These are phyloP conservation scores for Nymphaea colorata DNA, from an alignment of 164 flowering plant species.

Conservation along the genomic window DNA sequence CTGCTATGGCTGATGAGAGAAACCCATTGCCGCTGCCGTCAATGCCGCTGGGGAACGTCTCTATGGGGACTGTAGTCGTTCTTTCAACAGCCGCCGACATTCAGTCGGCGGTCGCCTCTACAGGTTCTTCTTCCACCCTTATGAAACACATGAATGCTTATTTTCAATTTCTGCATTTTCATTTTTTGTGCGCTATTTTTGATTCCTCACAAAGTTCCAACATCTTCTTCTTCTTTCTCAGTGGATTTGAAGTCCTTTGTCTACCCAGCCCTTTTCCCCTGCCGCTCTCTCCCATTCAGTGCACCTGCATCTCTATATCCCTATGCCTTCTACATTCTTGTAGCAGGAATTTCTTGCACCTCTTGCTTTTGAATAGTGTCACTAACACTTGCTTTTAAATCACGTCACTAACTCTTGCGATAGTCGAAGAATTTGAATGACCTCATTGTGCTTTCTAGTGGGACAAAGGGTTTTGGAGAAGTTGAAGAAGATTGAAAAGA, in stretches of 20 bases:
- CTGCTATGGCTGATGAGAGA: too few species aligned
- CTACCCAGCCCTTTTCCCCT: not conserved
- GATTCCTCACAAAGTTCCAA: not conserved
- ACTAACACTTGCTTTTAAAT: not conserved
- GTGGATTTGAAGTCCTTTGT: not conserved
- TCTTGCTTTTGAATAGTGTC: not conserved
- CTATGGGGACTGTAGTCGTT: too few species aligned
- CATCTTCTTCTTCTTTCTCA: not conserved
- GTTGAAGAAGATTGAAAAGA: conserved; percentile 12
- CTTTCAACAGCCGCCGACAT: too few species aligned
- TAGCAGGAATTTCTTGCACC: not conserved
- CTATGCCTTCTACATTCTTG: not conserved
- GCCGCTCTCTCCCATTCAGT: not conserved
- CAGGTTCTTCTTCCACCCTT: too few species aligned
- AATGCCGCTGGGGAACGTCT: too few species aligned
- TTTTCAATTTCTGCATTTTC: too few species aligned
- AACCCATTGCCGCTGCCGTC: too few species aligned
- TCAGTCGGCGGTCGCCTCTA: too few species aligned
- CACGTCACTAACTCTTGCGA: not conserved
- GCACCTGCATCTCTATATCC: not conserved
- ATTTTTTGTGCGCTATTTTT: too few species aligned
- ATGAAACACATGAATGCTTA: too few species aligned
- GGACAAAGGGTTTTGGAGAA: not conserved
- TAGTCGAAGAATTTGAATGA: not conserved
- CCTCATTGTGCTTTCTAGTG: not conserved